phyloP scores from a whole-genome alignment of 306 rosid genomes.

The Hippophae gyantsensis region DNA sequence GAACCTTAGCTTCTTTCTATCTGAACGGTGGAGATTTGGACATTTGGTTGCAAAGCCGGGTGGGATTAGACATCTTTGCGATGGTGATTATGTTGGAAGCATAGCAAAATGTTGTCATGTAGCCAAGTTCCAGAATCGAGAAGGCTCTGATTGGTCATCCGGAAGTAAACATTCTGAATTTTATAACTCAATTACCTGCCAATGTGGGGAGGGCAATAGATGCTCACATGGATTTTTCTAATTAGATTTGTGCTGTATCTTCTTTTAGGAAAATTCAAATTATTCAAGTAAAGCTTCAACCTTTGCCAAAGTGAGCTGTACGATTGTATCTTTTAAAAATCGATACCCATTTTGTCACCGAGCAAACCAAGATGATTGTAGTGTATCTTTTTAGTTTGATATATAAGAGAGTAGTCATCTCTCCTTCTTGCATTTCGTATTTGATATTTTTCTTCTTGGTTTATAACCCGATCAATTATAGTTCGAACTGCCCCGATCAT shows the following conservation, averaged over 20 bases:
- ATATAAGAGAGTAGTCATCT: background rate
- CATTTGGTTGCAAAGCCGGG: slow-evolving; percentile 8
- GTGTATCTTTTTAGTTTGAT: background rate
- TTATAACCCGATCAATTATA: background rate
- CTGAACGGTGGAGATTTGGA: background rate
- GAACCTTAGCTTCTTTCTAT: slow-evolving; percentile 9
- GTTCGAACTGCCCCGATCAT: background rate
- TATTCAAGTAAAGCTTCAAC: background rate
- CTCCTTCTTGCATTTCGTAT: background rate
- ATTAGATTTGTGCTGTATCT: slow-evolving; percentile 18
- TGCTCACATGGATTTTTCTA: slow-evolving; percentile 15
- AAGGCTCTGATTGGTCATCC: slow-evolving; percentile 13
- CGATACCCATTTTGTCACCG: slow-evolving; percentile 20
- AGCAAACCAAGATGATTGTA: slow-evolving; percentile 14
- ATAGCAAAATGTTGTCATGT: slow-evolving; percentile 4
- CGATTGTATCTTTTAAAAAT: slow-evolving; percentile 7
- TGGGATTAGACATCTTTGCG: slow-evolving; percentile 10
- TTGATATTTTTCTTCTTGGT: too few species aligned
- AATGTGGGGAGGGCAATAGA: slow-evolving; percentile 17
- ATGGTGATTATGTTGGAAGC: slow-evolving; percentile 10
- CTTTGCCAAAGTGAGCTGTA: background rate
- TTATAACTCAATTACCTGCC: slow-evolving; percentile 15
- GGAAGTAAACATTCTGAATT: slow-evolving; percentile 18
- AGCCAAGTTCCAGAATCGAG: slow-evolving; percentile 11
- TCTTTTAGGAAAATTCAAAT: slow-evolving; percentile 7